Evolutionary conservation across 2,329 filamentous ascomycete species (phyloP).

Genomic region (Colletotrichum musicola): DNA sequence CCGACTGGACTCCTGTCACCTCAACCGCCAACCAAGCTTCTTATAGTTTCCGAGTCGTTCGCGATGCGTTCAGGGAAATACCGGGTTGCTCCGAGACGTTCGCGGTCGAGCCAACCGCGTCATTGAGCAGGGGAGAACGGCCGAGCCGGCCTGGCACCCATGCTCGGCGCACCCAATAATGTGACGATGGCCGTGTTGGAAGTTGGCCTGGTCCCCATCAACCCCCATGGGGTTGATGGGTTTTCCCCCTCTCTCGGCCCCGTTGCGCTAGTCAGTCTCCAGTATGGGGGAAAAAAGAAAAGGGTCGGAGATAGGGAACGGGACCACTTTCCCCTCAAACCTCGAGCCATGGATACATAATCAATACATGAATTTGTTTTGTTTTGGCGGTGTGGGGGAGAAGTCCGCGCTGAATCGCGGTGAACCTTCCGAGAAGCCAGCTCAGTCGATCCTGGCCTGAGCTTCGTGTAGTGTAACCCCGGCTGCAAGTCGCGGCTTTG

Average conservation of each 20-base stretch:
- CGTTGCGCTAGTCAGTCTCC: conserved; percentile 8
- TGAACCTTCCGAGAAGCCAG: neutral
- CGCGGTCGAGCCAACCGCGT: conserved; percentile 9
- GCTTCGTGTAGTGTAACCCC: conserved; percentile 4
- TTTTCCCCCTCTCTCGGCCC: conserved; percentile 5
- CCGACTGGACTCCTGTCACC: neutral
- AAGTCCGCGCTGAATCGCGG: neutral
- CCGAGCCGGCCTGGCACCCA: conserved; percentile 3
- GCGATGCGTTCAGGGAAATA: neutral
- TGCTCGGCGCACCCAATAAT: conserved; percentile 14
- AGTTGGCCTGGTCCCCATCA: neutral
- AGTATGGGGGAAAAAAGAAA: conserved; percentile 18
- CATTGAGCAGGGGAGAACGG: neutral
- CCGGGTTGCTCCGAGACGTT: conserved; percentile 9
- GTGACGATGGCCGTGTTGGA: neutral
- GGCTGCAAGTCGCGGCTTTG: too few species aligned
- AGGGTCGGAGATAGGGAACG: neutral
- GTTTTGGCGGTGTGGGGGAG: conserved; percentile 10
- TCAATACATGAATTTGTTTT: too few species aligned
- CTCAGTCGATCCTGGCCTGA: neutral
- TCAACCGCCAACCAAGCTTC: conserved; percentile 9
- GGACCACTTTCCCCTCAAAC: conserved; percentile 9
- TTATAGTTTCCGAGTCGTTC: conserved; percentile 19
- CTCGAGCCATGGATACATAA: neutral
- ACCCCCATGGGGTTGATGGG: conserved; percentile 6